A percentile compares a stretch with the other conserved stretches of the same genome.
These are phyloP conservation scores for Gnetum montanum DNA, from an alignment of 75 land plant genomes.

Conservation along the genomic window DNA sequence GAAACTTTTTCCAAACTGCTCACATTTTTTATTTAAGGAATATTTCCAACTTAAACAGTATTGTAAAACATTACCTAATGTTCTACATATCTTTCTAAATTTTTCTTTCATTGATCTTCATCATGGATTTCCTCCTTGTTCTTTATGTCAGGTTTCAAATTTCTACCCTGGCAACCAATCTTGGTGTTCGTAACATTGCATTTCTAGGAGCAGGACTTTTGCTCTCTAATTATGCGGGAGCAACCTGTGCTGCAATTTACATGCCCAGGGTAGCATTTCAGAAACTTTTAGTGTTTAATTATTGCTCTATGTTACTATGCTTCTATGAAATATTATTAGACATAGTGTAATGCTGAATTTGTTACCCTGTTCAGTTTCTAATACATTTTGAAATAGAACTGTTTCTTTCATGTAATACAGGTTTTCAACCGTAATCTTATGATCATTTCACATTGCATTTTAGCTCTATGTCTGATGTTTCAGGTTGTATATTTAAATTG, in stretches of 20 bases:
- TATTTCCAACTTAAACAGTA: not conserved
- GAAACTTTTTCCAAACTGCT: not conserved
- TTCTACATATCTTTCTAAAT: not conserved
- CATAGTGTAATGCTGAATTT: not conserved
- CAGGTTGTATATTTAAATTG: not conserved
- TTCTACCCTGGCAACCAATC: slow-evolving; percentile 90
- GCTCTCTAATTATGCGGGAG: slow-evolving; percentile 71
- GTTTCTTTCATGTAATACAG: not conserved
- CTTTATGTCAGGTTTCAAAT: slow-evolving; percentile 57
- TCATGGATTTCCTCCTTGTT: not conserved
- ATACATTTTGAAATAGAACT: not conserved
- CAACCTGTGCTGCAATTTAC: slow-evolving; percentile 62
- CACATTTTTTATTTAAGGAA: not conserved
- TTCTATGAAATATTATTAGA: not conserved
- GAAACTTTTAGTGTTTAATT: not conserved
- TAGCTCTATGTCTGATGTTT: not conserved
- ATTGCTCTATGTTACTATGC: not conserved
- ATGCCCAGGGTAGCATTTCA: slow-evolving; percentile 88
- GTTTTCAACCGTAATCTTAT: not conserved
- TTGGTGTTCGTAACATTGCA: slow-evolving; percentile 88
- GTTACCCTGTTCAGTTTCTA: not conserved
- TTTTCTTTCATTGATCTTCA: not conserved
- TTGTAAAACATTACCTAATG: not conserved
- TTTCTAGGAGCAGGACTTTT: slow-evolving; percentile 86
- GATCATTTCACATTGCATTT: not conserved